A percentile compares a stretch with the other conserved stretches of the same genome.
Evolutionary conservation across 345 rosid species (phyloP).

Genomic region (Sisymbrium irio): DNA sequence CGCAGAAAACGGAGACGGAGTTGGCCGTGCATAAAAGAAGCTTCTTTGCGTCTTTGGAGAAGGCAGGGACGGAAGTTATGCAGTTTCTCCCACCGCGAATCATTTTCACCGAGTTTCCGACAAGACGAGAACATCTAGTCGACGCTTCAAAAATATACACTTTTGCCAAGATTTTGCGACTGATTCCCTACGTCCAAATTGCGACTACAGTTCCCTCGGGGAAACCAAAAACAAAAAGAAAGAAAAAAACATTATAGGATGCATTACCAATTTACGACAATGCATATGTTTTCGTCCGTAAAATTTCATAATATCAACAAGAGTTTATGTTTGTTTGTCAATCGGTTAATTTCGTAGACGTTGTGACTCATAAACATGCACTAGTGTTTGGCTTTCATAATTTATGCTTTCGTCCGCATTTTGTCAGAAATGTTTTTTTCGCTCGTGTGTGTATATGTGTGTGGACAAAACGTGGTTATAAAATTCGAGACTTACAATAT

Average conservation of each 20-base stretch:
- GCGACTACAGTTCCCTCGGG: background rate
- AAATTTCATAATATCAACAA: too few relatives aligned
- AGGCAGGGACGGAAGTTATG: background rate
- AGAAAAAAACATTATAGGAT: too few relatives aligned
- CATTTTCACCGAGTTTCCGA: background rate
- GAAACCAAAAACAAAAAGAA: background rate
- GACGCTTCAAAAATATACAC: background rate
- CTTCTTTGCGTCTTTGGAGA: background rate
- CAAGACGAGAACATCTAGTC: background rate
- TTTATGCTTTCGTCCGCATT: background rate
- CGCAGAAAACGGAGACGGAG: background rate
- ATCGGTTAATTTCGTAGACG: too few relatives aligned
- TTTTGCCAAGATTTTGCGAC: background rate
- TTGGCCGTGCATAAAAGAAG: background rate
- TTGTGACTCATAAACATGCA: background rate
- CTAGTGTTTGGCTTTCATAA: background rate
- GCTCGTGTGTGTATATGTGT: too few relatives aligned
- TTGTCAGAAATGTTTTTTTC: background rate
- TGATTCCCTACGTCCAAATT: background rate
- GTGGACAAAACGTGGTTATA: background rate
- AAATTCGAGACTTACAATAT: background rate
- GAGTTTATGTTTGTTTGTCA: too few relatives aligned
- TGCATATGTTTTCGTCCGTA: too few relatives aligned
- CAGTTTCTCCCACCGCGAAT: background rate
- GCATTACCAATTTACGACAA: background rate